A percentile compares a stretch with the other conserved stretches of the same genome.
phyloP scores from a whole-genome alignment of 208 protist genomes.

The Leishmania aethiopica region DNA sequence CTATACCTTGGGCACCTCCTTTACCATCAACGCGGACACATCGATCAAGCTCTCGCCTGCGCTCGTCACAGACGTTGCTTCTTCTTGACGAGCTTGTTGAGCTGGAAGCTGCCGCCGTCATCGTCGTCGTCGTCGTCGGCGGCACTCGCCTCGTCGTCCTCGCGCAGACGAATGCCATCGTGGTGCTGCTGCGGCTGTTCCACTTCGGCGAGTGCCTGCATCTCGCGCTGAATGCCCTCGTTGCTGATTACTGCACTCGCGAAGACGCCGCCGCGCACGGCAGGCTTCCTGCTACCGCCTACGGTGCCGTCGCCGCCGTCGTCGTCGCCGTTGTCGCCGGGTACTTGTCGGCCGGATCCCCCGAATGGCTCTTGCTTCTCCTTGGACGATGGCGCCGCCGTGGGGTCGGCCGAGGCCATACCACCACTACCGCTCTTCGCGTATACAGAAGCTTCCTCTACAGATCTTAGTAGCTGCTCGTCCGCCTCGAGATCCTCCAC shows the following conservation, averaged over 20 bases:
- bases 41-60: neutral
- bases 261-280: constrained; percentile 50
- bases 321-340: constrained; percentile 32
- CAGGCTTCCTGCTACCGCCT: constrained; percentile 20
- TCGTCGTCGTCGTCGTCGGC: constrained; percentile 29
- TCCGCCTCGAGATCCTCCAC: constrained; percentile 79
- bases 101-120: constrained; percentile 19
- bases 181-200: constrained; percentile 29
- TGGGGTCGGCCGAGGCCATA: neutral
- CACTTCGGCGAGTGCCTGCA: constrained; percentile 62
- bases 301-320: constrained; percentile 33
- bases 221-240: constrained; percentile 74
- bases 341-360: neutral
- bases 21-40: neutral
- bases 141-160: constrained; percentile 23
- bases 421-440: neutral
- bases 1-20: neutral
- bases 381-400: neutral
- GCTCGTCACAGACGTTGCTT: constrained; percentile 35
- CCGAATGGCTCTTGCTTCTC: neutral
- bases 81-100: constrained; percentile 42
- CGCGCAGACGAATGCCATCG: constrained; percentile 41
- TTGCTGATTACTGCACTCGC: constrained; percentile 72
- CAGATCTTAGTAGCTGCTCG: constrained; percentile 51
- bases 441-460: constrained; percentile 36